Evolutionary conservation across 2,329 filamentous ascomycete species (phyloP).

Genomic region (Microascus cirrosus): DNA sequence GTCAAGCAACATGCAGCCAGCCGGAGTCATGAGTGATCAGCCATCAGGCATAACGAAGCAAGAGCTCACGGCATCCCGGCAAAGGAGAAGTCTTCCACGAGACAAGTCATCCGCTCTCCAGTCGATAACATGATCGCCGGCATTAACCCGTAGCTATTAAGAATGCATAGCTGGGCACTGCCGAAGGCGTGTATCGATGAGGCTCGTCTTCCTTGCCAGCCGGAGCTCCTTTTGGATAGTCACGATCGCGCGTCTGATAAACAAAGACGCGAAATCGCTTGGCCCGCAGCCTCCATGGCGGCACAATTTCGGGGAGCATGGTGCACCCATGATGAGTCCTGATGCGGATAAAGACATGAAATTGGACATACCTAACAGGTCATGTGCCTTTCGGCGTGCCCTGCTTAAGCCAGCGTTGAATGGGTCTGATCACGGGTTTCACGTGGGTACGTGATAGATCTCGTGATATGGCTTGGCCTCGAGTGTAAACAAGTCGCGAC

Average conservation of each 20-base stretch:
- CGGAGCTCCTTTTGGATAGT: too few species aligned
- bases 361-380: slow-evolving; percentile 30
- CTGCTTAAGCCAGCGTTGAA: slow-evolving; percentile 6
- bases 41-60: too few species aligned
- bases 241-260: too few species aligned
- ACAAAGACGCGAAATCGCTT: not conserved
- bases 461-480: slow-evolving; percentile 27
- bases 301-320: not conserved
- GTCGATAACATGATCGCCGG: too few species aligned
- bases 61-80: too few species aligned
- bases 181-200: too few species aligned
- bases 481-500: slow-evolving; percentile 6
- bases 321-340: slow-evolving; percentile 4
- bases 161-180: too few species aligned
- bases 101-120: too few species aligned
- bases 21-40: too few species aligned
- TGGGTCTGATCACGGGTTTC: slow-evolving; percentile 32
- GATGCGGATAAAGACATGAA: slow-evolving; percentile 6
- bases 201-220: too few species aligned
- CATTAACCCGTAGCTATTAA: too few species aligned
- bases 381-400: slow-evolving; percentile 24
- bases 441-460: slow-evolving; percentile 34
- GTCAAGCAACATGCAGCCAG: not conserved
- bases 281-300: not conserved
- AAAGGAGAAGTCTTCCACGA: too few species aligned